phyloP scores from a whole-genome alignment of 257 asterid genomes.

The Solanum pimpinellifolium region DNA sequence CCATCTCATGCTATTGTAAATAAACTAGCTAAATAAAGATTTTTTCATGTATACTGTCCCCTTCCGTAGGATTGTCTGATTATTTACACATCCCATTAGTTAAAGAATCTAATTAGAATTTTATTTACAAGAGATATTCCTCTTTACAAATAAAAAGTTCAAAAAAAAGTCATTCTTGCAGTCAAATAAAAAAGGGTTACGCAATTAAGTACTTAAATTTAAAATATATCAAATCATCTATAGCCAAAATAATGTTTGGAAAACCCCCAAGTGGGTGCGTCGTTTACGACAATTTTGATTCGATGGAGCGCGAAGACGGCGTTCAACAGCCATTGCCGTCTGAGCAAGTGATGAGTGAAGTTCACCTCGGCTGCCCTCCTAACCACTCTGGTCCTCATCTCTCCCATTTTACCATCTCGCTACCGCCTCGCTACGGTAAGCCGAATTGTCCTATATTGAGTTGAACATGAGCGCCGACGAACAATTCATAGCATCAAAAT shows the following conservation, averaged over 20 bases:
- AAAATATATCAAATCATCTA: background rate
- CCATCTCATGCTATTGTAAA: background rate
- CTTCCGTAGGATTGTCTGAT: background rate
- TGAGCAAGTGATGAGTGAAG: slow-evolving; percentile 91
- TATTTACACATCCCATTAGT: background rate
- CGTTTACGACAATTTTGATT: background rate
- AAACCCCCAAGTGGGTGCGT: background rate
- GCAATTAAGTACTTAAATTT: background rate
- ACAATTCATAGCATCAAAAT: background rate
- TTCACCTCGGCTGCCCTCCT: slow-evolving; percentile 92
- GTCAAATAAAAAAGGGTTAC: background rate
- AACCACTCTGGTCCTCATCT: slow-evolving; percentile 42
- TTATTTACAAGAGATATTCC: no score
- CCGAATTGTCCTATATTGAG: background rate
- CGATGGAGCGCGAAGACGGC: slow-evolving; percentile 21
- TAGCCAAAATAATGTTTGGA: background rate
- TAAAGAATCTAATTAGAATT: background rate
- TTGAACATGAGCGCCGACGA: background rate
- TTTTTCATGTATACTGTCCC: background rate
- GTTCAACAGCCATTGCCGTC: slow-evolving; percentile 6
- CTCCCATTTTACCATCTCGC: slow-evolving; percentile 56
- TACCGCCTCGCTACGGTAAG: slow-evolving; percentile 36
- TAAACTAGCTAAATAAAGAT: background rate
- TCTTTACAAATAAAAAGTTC: background rate
- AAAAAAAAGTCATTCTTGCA: no score